Evolutionary conservation across 2,329 filamentous ascomycete genomes (phyloP), one percentile per base, ranked within the genome.

Genomic region (Trichoderma sp.): DNA sequence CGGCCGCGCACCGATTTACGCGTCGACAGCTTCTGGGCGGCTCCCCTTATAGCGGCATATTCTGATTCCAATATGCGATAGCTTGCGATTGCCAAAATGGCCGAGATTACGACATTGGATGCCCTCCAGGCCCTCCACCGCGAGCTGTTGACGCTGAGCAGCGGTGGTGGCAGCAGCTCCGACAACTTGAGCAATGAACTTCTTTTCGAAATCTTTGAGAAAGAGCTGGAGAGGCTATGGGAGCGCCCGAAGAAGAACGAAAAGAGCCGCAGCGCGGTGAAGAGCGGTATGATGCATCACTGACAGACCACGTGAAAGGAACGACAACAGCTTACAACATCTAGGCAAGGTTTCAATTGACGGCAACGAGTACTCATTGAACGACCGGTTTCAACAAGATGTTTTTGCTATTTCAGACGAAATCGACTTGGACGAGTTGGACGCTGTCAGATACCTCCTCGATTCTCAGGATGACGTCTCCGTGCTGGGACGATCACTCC

Each of bases 361-460:
- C 73, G 90, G 89, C 71, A 86, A 88, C 39, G 88, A 94, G 75
- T 98, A 93, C 79, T 83, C 86, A 26, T 84, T 99, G 81, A 97
- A 97, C 80, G 87, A 92, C 68, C 90, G 93, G 71, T 98, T 99
- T 80, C 89, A 95, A 76, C 91, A 97, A 79, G 89, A 91, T 73
- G 88, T 90, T 28, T 84, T 97, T 37, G 88, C 93, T 74, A 84
- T 99, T 46, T 92, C 95, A 67, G 94, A 98, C 79, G 92, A 93
- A 73, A 84, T 97, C 71, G 90, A 97, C 75, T 84, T 99, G 64
- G 94, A 99, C 80, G 96, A 99, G 80, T 78, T 97, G 68, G 88
- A 96, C 74, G 91, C 95, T 21, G 92, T 93, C 11, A 86, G 87
- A 73, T 86, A 96, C 60, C 88, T 97, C 68, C 82, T 96, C 63